phyloP scores from a whole-genome alignment of 441 rosid species.

The Pelargonium fulgidum region DNA sequence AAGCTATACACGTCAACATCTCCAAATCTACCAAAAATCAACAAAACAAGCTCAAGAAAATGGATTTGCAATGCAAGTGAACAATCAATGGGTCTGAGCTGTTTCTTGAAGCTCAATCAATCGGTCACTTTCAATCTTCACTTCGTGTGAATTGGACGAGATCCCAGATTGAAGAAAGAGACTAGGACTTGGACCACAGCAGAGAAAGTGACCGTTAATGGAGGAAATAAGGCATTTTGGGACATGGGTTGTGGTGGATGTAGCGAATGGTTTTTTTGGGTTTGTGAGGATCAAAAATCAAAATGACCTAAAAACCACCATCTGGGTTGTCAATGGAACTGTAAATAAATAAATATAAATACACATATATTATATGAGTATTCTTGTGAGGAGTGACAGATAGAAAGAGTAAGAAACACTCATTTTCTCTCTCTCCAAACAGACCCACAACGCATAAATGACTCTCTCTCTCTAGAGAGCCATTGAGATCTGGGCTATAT shows the following conservation, averaged over 20 bases:
- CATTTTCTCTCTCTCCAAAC: neutral
- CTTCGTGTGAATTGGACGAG: neutral
- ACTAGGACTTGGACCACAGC: no score
- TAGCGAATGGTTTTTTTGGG: slow-evolving; percentile 16
- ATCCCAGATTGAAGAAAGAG: slow-evolving; percentile 13
- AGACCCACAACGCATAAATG: neutral
- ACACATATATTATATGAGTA: no score
- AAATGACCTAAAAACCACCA: neutral
- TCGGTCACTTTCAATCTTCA: neutral
- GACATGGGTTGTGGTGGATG: slow-evolving; percentile 14
- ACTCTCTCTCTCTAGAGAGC: neutral
- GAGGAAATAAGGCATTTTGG: slow-evolving; percentile 22
- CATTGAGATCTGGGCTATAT: neutral
- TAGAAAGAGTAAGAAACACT: slow-evolving; percentile 10
- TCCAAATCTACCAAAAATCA: slow-evolving; percentile 11
- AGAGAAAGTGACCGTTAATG: slow-evolving; percentile 30
- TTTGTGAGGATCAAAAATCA: neutral
- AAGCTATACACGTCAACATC: slow-evolving; percentile 80
- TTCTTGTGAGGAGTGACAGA: neutral
- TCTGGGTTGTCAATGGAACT: slow-evolving; percentile 4
- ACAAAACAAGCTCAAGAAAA: neutral
- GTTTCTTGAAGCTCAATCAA: neutral
- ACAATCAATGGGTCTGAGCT: neutral
- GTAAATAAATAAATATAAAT: neutral
- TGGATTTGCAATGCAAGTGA: neutral